A percentile compares a stretch with the other conserved stretches of the same genome.
Conservation (phyloP, 2,329 filamentous ascomycete genomes). For the Onygenales sp. region DNA sequence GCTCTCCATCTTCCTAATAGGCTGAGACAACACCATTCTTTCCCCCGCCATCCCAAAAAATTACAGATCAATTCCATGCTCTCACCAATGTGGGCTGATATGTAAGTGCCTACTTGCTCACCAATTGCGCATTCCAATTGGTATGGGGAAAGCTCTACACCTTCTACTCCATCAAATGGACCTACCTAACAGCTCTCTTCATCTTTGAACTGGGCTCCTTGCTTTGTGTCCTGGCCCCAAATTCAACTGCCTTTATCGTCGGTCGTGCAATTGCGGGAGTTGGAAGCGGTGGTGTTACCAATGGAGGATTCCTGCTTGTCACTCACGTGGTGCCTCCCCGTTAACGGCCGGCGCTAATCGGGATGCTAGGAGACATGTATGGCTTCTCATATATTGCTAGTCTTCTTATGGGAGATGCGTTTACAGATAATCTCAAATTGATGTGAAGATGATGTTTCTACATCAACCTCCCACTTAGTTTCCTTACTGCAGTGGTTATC, state of each 20-base stretch:
- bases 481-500: not conserved
- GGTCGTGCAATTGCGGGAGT: slow-evolving; percentile 21
- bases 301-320: slow-evolving; percentile 12
- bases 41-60: slow-evolving; percentile 2
- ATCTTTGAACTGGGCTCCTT: slow-evolving; percentile 22
- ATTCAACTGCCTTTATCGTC: slow-evolving; percentile 20
- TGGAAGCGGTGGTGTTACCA: slow-evolving; percentile 17
- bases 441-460: slow-evolving; percentile 7
- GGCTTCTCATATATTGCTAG: slow-evolving; percentile 7
- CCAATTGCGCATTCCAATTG: slow-evolving; percentile 10
- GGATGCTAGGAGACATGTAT: slow-evolving; percentile 10
- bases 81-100: slow-evolving; percentile 5
- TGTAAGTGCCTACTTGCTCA: slow-evolving; percentile 1
- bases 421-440: slow-evolving; percentile 2
- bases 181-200: slow-evolving; percentile 18
- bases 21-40: slow-evolving; percentile 10
- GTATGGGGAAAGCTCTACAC: slow-evolving; percentile 15
- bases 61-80: slow-evolving; percentile 4
- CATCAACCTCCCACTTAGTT: slow-evolving; percentile 11
- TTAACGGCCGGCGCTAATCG: slow-evolving; percentile 10
- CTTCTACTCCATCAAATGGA: slow-evolving; percentile 21
- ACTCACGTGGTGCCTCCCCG: slow-evolving; percentile 7
- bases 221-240: slow-evolving; percentile 20
- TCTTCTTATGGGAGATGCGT: slow-evolving; percentile 8
- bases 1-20: slow-evolving; percentile 15